Conservation (phyloP, 1,139 yeast genomes). For the Candida gigantensis region DNA sequence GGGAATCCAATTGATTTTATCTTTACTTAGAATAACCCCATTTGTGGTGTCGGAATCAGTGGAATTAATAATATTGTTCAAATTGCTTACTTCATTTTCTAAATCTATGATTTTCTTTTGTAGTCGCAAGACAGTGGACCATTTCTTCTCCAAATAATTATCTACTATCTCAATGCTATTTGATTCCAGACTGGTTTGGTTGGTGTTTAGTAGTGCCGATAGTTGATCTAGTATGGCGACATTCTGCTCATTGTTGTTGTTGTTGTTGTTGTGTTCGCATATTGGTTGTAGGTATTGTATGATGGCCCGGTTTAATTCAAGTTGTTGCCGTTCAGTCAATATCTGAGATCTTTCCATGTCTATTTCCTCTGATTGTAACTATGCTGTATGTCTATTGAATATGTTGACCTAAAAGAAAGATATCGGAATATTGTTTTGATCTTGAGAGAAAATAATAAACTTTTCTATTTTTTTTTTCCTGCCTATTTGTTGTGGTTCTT, state of each 20-base stretch:
- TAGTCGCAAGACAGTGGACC: slow-evolving; percentile 82
- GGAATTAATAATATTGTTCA: slow-evolving; percentile 32
- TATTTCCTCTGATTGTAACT: no score
- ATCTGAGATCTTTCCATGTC: slow-evolving; percentile 20
- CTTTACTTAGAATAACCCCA: slow-evolving; percentile 19
- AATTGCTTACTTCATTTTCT: slow-evolving; percentile 42
- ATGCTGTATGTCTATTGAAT: not conserved
- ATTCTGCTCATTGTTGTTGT: no score
- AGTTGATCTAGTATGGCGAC: slow-evolving; percentile 15
- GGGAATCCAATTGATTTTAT: slow-evolving; percentile 72
- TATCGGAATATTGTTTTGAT: slow-evolving; percentile 2
- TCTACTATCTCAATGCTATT: slow-evolving; percentile 33
- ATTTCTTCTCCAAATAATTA: slow-evolving; percentile 73
- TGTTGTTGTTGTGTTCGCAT: no score
- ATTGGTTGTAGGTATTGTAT: slow-evolving; percentile 53
- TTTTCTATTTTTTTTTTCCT: not conserved
- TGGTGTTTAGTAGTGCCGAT: slow-evolving; percentile 13
- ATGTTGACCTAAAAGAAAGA: no score
- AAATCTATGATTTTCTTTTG: slow-evolving; percentile 73
- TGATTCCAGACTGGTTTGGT: not conserved
- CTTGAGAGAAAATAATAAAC: not conserved
- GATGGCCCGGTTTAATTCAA: slow-evolving; percentile 57
- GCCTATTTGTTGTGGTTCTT: slow-evolving; percentile 12
- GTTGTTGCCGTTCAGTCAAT: slow-evolving; percentile 51
- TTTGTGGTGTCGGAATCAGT: slow-evolving; percentile 6